Base-by-base conservation (phyloP, 805 yeast species). In the Tanozyma kutaoensis region DNA sequence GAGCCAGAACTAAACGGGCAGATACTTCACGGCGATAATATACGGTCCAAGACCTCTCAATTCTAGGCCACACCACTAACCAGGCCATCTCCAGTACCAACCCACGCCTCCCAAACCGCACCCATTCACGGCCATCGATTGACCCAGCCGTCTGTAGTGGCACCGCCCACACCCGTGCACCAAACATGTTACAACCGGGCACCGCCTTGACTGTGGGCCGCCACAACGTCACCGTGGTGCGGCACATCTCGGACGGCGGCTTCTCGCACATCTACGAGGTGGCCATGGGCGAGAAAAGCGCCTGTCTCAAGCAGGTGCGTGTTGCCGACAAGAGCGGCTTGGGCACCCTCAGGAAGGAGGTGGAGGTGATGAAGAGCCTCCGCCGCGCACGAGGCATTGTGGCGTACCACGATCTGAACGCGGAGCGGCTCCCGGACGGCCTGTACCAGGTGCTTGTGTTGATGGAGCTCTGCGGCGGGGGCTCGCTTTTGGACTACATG, bases 391-490 rank as follows among this genome's bases (percentile, higher is more conserved):
- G 70, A 15, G 63, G 68, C 36, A 71, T 77, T 27, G 91, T 79
- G 16, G 63, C 62, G 32, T 77, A 77, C 42, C 76, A 64, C 39
- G 93, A 80, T 45, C 76, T 86, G 3, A 76, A 77, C 44, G 91
- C 93, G 1, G 72, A 76, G 23, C 57, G 81, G 29, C 43, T 69
- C 17, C 57, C 54, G 3, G 47, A 58, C 26, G 58, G 67, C 2
- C 43, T 63, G 1, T 91, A 82, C 48, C 97, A 88, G 52, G 96
- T 91, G 7, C 60, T 88, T 29, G 71, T 88, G 23, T 60, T 88
- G 37, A 91, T 88, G 97, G 98, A 88, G 50, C 69, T 76, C 40
- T 88, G 98, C 48, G 76, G 93, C 8, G 80, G 79, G 47, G 69
- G 78, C 36, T 82, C 94, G 12, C 66, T 93, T 25, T 62, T 88